Conservation (phyloP, 345 rosid genomes). For the Boechera divaricarpa region DNA sequence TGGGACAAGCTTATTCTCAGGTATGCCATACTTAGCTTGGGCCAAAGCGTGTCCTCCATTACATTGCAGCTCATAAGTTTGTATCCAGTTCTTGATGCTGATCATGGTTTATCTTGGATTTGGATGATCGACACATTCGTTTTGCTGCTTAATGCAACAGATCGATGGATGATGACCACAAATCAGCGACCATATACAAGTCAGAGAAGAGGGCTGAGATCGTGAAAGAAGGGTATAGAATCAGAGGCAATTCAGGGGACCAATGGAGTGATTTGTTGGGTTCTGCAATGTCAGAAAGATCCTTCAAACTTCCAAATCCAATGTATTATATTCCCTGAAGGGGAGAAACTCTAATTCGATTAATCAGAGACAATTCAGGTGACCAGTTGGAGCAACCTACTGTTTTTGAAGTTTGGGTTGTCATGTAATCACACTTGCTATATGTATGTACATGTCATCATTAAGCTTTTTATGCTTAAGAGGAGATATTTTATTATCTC, state of each 20-base stretch:
- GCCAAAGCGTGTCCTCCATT: background rate
- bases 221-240: slow-evolving; percentile 67
- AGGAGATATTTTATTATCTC: too few relatives aligned
- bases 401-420: slow-evolving; percentile 30
- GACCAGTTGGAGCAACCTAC: slow-evolving; percentile 2
- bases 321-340: slow-evolving; percentile 72
- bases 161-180: slow-evolving; percentile 57
- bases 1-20: slow-evolving; percentile 95
- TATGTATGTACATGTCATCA: background rate
- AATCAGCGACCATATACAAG: slow-evolving; percentile 65
- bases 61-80: background rate
- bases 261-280: slow-evolving; percentile 95
- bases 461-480: background rate
- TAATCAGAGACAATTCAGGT: background rate
- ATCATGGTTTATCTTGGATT: slow-evolving; percentile 1
- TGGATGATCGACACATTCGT: background rate
- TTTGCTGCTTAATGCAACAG: slow-evolving; percentile 48
- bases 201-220: slow-evolving; percentile 82
- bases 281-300: slow-evolving; percentile 57
- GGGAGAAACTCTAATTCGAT: background rate
- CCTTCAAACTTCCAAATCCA: slow-evolving; percentile 90
- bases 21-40: slow-evolving; percentile 35
- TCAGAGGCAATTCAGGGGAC: slow-evolving; percentile 86
- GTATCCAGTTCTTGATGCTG: background rate
- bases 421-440: slow-evolving; percentile 19